Conservation (phyloP, 257 asterid genomes). For the Plectranthus barbatus region DNA sequence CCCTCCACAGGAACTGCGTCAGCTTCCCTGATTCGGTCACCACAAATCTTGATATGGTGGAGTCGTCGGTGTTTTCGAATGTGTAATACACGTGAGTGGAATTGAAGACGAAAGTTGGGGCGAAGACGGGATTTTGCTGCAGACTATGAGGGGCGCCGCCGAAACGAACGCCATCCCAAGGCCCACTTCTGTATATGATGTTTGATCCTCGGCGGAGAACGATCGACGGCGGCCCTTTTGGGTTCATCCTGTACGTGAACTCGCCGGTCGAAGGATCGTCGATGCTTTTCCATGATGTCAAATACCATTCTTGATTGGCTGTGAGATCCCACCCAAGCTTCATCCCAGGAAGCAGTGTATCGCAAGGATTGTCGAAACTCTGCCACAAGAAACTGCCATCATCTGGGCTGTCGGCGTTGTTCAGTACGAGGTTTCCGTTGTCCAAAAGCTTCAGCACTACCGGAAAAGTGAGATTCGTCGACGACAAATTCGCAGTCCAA, state of each 20-base stretch:
- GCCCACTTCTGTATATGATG: not conserved
- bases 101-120: constrained; percentile 7
- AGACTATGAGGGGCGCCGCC: constrained; percentile 14
- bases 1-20: constrained; percentile 25
- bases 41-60: constrained; percentile 23
- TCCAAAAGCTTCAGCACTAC: constrained; percentile 26
- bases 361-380: constrained; percentile 30
- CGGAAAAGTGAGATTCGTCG: constrained; percentile 7
- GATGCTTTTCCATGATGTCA: constrained; percentile 33
- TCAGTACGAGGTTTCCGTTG: constrained; percentile 29
- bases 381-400: constrained; percentile 25
- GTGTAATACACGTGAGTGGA: constrained; percentile 9
- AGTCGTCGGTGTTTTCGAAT: constrained; percentile 14
- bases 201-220: constrained; percentile 21
- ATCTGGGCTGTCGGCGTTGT: constrained; percentile 15
- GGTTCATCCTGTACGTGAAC: constrained; percentile 23
- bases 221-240: constrained; percentile 24
- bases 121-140: constrained; percentile 18
- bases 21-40: constrained; percentile 18
- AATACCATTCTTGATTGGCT: not conserved
- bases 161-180: too few species aligned
- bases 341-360: constrained; percentile 54
- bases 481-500: constrained; percentile 24
- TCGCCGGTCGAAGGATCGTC: constrained; percentile 34
- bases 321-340: constrained; percentile 39